Conservation (phyloP, 306 rosid genomes). For the Corylus heterophylla region DNA sequence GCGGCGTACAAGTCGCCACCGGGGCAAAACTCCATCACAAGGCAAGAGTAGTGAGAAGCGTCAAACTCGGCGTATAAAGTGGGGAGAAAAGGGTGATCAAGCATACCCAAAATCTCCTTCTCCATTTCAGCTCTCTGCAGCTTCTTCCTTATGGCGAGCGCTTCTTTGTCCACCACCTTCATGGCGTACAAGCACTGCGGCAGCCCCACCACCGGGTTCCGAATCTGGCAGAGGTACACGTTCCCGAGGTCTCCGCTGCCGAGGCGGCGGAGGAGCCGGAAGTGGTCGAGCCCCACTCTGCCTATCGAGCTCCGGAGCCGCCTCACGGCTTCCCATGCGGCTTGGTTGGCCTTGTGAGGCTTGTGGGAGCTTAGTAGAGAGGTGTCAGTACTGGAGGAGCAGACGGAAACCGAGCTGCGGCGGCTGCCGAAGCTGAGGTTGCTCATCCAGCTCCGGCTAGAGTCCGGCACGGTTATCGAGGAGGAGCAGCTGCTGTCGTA, state of each 20-base stretch:
- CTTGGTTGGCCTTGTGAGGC: conserved; percentile 90
- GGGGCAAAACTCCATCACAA: conserved; percentile 98
- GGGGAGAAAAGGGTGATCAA: conserved; percentile 93
- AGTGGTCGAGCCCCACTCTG: conserved; percentile 73
- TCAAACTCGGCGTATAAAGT: conserved; percentile 86
- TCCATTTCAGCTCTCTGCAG: conserved; percentile 89
- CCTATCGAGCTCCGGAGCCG: conserved; percentile 63
- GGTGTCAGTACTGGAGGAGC: conserved; percentile 44
- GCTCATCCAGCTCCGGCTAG: conserved; percentile 82
- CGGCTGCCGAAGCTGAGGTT: conserved; percentile 84
- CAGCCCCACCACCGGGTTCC: conserved; percentile 65
- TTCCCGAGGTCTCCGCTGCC: conserved; percentile 94
- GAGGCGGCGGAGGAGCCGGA: conserved; percentile 68
- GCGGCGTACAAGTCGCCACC: conserved; percentile 91
- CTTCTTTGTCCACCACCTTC: conserved; percentile 97
- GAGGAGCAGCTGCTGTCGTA: conserved; percentile 87
- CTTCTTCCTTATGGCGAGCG: conserved; percentile 80
- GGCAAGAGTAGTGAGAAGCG: conserved; percentile 91
- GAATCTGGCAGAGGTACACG: conserved; percentile 88
- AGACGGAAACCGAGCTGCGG: conserved; percentile 64
- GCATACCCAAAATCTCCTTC: conserved; percentile 75
- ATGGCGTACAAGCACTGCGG: conserved; percentile 82
- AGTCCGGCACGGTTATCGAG: conserved; percentile 76
- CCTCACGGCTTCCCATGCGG: conserved; percentile 86
- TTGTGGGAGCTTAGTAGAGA: conserved; percentile 42